A percentile compares a stretch with the other conserved stretches of the same genome.
phyloP scores from a whole-genome alignment of 73 alveolate species.

The Effrenium voratum region DNA sequence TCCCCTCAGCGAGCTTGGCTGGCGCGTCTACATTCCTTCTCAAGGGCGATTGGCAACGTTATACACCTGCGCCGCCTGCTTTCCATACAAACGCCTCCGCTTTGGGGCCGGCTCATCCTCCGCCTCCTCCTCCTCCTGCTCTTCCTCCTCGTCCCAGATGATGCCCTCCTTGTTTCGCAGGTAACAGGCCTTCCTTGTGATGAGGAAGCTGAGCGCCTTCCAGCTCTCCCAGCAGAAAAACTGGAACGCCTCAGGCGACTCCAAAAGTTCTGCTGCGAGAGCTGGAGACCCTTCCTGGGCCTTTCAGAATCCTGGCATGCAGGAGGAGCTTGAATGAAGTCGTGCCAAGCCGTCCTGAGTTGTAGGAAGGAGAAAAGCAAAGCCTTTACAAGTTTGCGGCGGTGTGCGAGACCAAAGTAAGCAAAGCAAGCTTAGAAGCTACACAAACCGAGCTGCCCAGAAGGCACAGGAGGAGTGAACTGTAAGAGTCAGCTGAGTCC shows the following conservation, averaged over 20 bases:
- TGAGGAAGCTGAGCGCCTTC: background rate
- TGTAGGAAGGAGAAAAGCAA: no score
- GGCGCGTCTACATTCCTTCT: no score
- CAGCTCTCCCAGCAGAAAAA: background rate
- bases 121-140: background rate
- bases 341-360: background rate
- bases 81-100: no score
- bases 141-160: no score
- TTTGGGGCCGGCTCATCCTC: no score
- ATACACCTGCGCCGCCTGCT: no score
- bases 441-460: no score
- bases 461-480: background rate
- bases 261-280: background rate
- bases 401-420: no score
- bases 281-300: background rate
- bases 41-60: no score
- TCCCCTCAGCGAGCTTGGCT: no score
- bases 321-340: background rate
- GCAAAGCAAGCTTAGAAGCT: no score
- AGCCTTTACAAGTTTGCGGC: no score
- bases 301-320: background rate
- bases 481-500: background rate
- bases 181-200: background rate
- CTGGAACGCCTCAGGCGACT: background rate
- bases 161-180: background rate